Evolutionary conservation across 768 basidiomycete species (phyloP).

Genomic region (Tricholoma terreum): DNA sequence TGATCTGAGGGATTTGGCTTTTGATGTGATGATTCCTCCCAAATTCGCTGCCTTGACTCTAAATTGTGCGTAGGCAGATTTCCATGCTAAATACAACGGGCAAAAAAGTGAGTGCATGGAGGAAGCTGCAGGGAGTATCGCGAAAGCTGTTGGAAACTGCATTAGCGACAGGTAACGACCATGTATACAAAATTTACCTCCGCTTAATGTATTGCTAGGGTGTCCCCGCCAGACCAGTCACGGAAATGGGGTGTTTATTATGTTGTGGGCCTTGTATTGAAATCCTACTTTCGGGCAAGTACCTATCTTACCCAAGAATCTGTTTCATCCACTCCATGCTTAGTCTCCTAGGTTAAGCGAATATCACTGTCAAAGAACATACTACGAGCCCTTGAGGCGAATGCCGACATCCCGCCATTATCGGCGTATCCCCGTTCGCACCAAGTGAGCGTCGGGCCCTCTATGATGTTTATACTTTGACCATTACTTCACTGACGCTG

Average conservation of each 20-base stretch:
- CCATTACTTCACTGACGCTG: slow-evolving; percentile 12
- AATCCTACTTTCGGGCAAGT: slow-evolving; percentile 90
- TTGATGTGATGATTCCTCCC: slow-evolving; percentile 53
- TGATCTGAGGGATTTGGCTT: slow-evolving; percentile 82
- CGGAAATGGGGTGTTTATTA: slow-evolving; percentile 93
- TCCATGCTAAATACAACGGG: slow-evolving; percentile 52
- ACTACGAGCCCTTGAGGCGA: slow-evolving; percentile 82
- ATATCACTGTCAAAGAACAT: slow-evolving; percentile 93
- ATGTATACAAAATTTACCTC: neutral
- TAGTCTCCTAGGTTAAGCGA: slow-evolving; percentile 65
- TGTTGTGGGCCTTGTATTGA: slow-evolving; percentile 85
- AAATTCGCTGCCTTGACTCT: neutral
- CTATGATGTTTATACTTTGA: neutral
- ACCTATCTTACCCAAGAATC: neutral
- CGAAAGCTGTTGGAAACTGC: slow-evolving; percentile 87
- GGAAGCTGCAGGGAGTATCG: slow-evolving; percentile 81
- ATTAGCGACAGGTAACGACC: slow-evolving; percentile 61
- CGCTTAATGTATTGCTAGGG: slow-evolving; percentile 34
- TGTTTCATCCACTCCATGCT: neutral
- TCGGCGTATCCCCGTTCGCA: slow-evolving; percentile 77
- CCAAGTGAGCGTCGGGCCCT: slow-evolving; percentile 50
- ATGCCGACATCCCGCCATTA: slow-evolving; percentile 80
- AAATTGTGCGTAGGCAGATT: slow-evolving; percentile 48
- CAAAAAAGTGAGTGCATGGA: slow-evolving; percentile 73
- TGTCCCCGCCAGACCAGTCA: slow-evolving; percentile 67